Base-by-base conservation (phyloP, 345 rosid genomes). In the Kernera saxatilis region DNA sequence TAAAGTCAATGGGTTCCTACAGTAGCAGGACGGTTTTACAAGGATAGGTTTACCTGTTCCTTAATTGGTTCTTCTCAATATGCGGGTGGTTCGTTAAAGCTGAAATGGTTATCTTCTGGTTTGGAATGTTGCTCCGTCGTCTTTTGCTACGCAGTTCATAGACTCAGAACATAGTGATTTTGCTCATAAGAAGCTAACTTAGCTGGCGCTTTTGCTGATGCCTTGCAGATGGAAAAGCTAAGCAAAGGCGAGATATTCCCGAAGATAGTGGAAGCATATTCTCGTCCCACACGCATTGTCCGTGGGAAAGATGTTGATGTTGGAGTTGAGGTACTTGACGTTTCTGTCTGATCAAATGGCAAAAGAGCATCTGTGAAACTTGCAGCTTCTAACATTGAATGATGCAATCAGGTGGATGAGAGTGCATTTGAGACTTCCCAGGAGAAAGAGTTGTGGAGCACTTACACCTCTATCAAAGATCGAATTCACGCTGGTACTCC, bases 231-330 rank as follows among this genome's bases (percentile, higher is more conserved):
- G 97, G 91, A 91, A 65, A 64, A 82, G 44, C 72, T 91, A 73
- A 88, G 81, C 43, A 84, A 76, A 76, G 88, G 91, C 12, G 65
- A 81, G 53, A 81, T 81, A 15, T 89, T 90, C 69, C 88, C 85
- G 0, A 91, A 82, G 82, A 86, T 93, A 50, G 87, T 93, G 71
- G 93, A 90, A 80, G 93, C 93, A 43, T 93, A 93, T 79, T 88
- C 98, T 54, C 97, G 95, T 73, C 98, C 98, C 57, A 88, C 97
- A 30, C 89, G 97, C 64, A 93, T 93, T 46, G 86, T 88, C 15
- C 89, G 96, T 61, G 98, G 98, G 64, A 90, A 93, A 88, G 91
- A 87, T 64, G 64, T 87, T 29, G 87, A 82, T 66, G 48, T 77
- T 64, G 77, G 79, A 67, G 33, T 77, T 41, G 86, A 93, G 98